Evolutionary conservation across 2,329 filamentous ascomycete genomes (phyloP).

Genomic region (Dothistroma septosporum): DNA sequence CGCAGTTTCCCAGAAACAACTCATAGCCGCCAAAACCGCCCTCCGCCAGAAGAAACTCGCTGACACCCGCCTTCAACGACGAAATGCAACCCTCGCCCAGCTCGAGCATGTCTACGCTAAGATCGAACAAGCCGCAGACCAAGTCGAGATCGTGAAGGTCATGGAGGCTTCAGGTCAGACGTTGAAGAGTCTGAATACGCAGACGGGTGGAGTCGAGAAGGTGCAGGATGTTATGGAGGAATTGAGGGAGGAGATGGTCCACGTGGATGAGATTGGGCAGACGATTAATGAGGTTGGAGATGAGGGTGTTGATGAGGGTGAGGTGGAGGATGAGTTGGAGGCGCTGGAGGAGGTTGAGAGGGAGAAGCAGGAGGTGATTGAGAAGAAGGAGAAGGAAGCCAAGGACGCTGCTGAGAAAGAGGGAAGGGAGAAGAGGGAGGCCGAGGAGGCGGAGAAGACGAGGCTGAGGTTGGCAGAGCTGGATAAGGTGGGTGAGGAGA

Average conservation of each 20-base stretch:
- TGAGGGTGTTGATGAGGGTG: conserved; percentile 65
- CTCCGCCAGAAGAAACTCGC: conserved; percentile 78
- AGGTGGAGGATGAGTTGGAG: conserved; percentile 61
- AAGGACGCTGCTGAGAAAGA: conserved; percentile 55
- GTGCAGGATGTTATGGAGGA: conserved; percentile 73
- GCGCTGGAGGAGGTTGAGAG: conserved; percentile 69
- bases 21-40: conserved; percentile 68
- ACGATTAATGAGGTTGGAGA: conserved; percentile 62
- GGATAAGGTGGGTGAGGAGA: conserved; percentile 15
- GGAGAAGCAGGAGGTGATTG: conserved; percentile 37
- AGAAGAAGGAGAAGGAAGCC: conserved; percentile 32
- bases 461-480: conserved; percentile 34
- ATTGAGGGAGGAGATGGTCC: conserved; percentile 71
- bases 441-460: conserved; percentile 46
- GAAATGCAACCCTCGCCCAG: conserved; percentile 70
- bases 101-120: conserved; percentile 78
- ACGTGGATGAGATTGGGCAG: conserved; percentile 75
- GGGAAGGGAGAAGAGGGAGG: conserved; percentile 52
- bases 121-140: conserved; percentile 80
- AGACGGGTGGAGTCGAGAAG: conserved; percentile 70
- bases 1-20: conserved; percentile 69
- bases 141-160: conserved; percentile 75
- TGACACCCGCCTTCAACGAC: conserved; percentile 67
- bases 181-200: conserved; percentile 67
- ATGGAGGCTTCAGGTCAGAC: conserved; percentile 75